phyloP scores from a whole-genome alignment of 176 grass and related monocot species.

The Phoenix dactylifera region DNA sequence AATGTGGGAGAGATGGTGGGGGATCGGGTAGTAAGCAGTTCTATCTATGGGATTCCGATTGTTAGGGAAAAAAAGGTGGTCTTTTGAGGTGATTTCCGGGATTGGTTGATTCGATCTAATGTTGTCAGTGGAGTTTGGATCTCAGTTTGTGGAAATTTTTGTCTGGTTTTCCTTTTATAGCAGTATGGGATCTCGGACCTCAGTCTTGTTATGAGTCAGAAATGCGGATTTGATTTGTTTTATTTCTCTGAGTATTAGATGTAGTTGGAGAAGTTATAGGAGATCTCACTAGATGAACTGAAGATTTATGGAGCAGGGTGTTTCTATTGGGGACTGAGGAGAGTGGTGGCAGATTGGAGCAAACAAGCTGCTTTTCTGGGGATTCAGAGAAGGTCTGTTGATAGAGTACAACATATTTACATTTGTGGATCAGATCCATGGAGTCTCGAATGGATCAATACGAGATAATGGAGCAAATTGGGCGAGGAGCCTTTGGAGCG shows the following conservation, averaged over 20 bases:
- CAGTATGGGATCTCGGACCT: constrained; percentile 6
- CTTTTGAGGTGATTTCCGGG: background rate
- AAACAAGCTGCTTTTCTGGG: too few relatives aligned
- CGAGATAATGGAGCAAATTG: constrained; percentile 97
- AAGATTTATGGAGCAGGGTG: constrained; percentile 2
- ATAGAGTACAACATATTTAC: too few relatives aligned
- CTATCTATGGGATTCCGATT: background rate
- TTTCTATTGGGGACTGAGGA: background rate
- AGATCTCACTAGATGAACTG: constrained; percentile 5
- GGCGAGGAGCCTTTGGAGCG: constrained; percentile 88
- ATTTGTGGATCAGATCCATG: constrained; percentile 24
- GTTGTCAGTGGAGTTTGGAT: too few relatives aligned
- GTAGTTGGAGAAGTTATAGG: background rate
- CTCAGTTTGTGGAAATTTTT: background rate
- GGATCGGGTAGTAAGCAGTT: background rate
- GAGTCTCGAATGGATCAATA: constrained; percentile 97
- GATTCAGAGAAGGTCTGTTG: too few relatives aligned
- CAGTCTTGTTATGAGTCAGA: background rate
- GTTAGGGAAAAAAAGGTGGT: background rate
- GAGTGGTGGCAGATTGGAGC: constrained; percentile 8
- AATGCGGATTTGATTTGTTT: constrained; percentile 21
- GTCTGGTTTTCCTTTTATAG: background rate
- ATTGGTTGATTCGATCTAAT: background rate
- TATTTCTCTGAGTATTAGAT: background rate
- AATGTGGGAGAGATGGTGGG: background rate